Base-by-base conservation (phyloP, 208 protist genomes). In the Entamoeba moshkovskii region DNA sequence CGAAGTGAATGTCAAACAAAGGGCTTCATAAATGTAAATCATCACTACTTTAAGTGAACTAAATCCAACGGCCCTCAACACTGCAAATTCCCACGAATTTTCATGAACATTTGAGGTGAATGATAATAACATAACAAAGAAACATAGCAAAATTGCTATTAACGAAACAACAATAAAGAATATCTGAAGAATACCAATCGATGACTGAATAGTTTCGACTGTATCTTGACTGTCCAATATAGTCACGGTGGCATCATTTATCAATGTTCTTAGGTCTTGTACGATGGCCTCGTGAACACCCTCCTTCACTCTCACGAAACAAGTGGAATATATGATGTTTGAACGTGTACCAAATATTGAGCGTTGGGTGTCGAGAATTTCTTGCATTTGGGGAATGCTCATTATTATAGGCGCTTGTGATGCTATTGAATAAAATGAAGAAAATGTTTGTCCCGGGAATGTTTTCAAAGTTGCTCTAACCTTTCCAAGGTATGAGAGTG, bases 41-140 rank as follows among this genome's bases (percentile, higher is more conserved):
- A 97, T 96, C n/a, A 97, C 96, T 15, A 98, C 94, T 95, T 98
- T 95, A 18, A 46, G 18, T 11, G 44, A 66, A 16, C 94, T 95
- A 48, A 99, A 97, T 66, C 98, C 98, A 52, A 99, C 93, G 22
- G 98, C 96, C 66, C 98, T 95, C 4, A 99, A 95, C 8, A 99
- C 97, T 92, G 97, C 98, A 95, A 98, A 97, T 45, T 98, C 96
- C 97, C 98, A 98, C 48, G 95, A 94, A 94, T 98, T 98, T 52
- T 98, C 97, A 93, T 96, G 96, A 85, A 99, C 97, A 93, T 99
- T 99, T 0, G 97, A 95, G 46, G 97, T 97, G 95, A 99, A 99
- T 0, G 97, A 98, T 16, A 98, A 94, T 97, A 97, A 98, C 92
- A 98, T 95, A 94, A 99, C 97, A 95, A 99, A 98, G 93, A 98